Conservation (phyloP, 768 basidiomycete genomes). For the Suillus sp. region DNA sequence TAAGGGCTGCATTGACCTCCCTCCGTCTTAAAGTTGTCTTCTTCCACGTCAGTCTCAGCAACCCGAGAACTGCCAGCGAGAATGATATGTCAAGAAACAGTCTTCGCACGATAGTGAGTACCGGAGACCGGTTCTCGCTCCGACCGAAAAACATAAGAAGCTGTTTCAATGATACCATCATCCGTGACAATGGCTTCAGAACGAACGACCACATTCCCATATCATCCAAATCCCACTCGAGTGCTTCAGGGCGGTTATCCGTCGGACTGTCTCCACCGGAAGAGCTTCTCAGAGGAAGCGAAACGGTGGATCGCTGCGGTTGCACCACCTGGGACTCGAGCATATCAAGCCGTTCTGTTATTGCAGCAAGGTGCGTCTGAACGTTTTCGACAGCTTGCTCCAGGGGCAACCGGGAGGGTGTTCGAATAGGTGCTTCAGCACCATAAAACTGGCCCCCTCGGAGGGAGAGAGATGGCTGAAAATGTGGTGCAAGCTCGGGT, state of each 20-base stretch:
- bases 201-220: constrained; percentile 83
- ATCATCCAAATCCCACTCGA: constrained; percentile 74
- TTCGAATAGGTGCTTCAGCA: constrained; percentile 37
- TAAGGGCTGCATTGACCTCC: constrained; percentile 67
- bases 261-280: constrained; percentile 49
- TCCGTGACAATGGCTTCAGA: constrained; percentile 61
- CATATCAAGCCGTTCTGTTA: constrained; percentile 80
- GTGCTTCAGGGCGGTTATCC: constrained; percentile 30
- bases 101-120: constrained; percentile 67
- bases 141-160: constrained; percentile 59
- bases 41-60: constrained; percentile 62
- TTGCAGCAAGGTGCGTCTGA: constrained; percentile 79
- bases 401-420: constrained; percentile 49
- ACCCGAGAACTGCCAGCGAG: constrained; percentile 60
- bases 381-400: constrained; percentile 80
- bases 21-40: constrained; percentile 67
- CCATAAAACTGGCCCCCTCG: constrained; percentile 40
- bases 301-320: constrained; percentile 43
- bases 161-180: constrained; percentile 49
- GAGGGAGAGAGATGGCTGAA: constrained; percentile 38
- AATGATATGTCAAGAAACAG: constrained; percentile 81
- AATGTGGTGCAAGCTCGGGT: constrained; percentile 40
- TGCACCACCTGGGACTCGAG: constrained; percentile 43
- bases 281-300: constrained; percentile 41
- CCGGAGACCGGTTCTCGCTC: constrained; percentile 63